These are phyloP conservation scores for Stagonosporopsis cucurbitacearum DNA, from an alignment of 2,329 filamentous ascomycete genomes.

Conservation along the genomic window DNA sequence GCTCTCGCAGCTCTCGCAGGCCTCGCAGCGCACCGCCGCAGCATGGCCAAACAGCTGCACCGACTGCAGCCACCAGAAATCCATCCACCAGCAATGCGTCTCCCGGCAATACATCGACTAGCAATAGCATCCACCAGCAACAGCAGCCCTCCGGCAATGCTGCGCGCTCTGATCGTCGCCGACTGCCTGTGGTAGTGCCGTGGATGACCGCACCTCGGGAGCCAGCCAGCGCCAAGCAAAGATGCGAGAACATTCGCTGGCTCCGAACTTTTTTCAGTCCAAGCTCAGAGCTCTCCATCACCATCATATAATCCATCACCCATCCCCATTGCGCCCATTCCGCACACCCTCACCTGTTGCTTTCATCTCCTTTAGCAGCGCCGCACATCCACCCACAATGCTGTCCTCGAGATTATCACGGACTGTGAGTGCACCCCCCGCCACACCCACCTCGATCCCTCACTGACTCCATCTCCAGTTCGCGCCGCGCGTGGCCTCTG, in stretches of 20 bases:
- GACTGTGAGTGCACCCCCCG: slow-evolving; percentile 41
- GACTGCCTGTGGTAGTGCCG: too few species aligned
- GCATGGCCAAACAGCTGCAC: background rate
- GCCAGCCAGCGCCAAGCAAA: slow-evolving; percentile 18
- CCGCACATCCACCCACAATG: slow-evolving; percentile 42
- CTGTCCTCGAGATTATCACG: slow-evolving; percentile 52
- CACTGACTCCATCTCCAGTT: slow-evolving; percentile 46
- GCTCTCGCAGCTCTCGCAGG: too few species aligned
- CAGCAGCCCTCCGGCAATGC: too few species aligned
- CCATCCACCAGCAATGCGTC: too few species aligned
- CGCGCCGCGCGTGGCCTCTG: slow-evolving; percentile 76
- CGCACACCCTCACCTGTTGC: slow-evolving; percentile 34
- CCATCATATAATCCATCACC: slow-evolving; percentile 37
- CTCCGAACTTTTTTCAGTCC: slow-evolving; percentile 32
- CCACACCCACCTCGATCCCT: background rate
- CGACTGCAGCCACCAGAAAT: too few species aligned
- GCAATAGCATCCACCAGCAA: too few species aligned
- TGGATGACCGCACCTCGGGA: slow-evolving; percentile 20
- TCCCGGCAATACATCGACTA: too few species aligned
- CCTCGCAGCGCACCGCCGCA: too few species aligned
- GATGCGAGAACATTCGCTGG: slow-evolving; percentile 36
- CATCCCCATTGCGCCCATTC: slow-evolving; percentile 26
- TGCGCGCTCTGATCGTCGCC: too few species aligned
- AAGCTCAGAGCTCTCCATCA: slow-evolving; percentile 32
- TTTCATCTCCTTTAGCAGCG: slow-evolving; percentile 42